phyloP scores from a whole-genome alignment of 139 green algal species.

The Marvania coccoides region DNA sequence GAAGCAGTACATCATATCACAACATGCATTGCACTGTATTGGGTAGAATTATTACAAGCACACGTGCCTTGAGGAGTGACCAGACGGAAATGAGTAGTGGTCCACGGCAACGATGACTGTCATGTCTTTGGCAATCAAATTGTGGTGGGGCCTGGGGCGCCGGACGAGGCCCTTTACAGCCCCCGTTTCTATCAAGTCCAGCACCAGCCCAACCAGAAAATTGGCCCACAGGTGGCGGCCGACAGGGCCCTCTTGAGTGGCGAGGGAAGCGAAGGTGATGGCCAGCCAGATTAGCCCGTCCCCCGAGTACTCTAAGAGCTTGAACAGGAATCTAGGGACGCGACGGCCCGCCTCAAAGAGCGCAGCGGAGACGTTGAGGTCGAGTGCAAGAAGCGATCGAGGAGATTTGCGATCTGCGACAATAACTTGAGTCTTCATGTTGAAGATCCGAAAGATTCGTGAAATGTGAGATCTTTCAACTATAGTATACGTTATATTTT shows the following conservation, averaged over 20 bases:
- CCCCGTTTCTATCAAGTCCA: slow-evolving; percentile 47
- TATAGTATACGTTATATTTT: too few relatives aligned
- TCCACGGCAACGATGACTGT: slow-evolving; percentile 52
- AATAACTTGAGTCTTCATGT: too few relatives aligned
- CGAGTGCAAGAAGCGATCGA: background rate
- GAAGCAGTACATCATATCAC: background rate
- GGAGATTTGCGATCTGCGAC: too few relatives aligned
- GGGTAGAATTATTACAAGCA: background rate
- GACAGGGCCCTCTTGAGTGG: background rate
- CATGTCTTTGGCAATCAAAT: slow-evolving; percentile 37
- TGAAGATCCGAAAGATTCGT: too few relatives aligned
- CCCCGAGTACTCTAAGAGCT: slow-evolving; percentile 41
- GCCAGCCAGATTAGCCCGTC: slow-evolving; percentile 47
- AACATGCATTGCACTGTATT: background rate
- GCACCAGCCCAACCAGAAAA: slow-evolving; percentile 33
- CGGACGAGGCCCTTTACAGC: slow-evolving; percentile 30
- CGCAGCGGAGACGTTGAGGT: background rate
- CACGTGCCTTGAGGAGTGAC: slow-evolving; percentile 36
- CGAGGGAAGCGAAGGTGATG: background rate
- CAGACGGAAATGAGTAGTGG: slow-evolving; percentile 48
- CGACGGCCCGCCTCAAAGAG: background rate
- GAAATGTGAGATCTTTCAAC: too few relatives aligned
- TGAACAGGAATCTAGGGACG: slow-evolving; percentile 28
- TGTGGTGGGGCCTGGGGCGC: slow-evolving; percentile 45
- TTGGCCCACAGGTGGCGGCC: slow-evolving; percentile 15